These are phyloP conservation scores for Scheffersomyces coipomensis DNA, from an alignment of 805 yeast species.

Conservation along the genomic window DNA sequence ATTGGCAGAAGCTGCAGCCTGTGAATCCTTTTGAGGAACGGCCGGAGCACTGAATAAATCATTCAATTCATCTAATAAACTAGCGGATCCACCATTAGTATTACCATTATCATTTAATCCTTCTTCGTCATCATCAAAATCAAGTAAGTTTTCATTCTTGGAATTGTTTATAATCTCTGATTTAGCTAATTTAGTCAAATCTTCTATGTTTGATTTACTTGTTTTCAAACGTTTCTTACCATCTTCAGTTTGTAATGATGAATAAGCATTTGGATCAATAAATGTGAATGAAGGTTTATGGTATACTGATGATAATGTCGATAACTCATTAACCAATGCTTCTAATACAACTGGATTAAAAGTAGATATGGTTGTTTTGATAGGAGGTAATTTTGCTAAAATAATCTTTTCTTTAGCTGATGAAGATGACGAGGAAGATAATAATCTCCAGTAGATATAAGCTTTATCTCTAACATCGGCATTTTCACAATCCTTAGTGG, in stretches of 20 bases:
- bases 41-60: slow-evolving; percentile 58
- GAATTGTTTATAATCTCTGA: slow-evolving; percentile 65
- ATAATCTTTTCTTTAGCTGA: slow-evolving; percentile 53
- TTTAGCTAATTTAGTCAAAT: slow-evolving; percentile 72
- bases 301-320: slow-evolving; percentile 85
- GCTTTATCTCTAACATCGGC: slow-evolving; percentile 82
- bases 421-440: slow-evolving; percentile 45
- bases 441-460: slow-evolving; percentile 74
- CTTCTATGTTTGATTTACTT: slow-evolving; percentile 54
- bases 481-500: slow-evolving; percentile 65
- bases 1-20: slow-evolving; percentile 10
- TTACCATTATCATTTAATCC: slow-evolving; percentile 10
- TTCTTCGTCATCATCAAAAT: slow-evolving; percentile 69
- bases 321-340: slow-evolving; percentile 69
- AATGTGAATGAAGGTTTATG: slow-evolving; percentile 77
- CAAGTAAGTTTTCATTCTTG: slow-evolving; percentile 78
- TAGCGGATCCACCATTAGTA: slow-evolving; percentile 21
- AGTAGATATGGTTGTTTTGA: slow-evolving; percentile 67
- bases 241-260: slow-evolving; percentile 20
- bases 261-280: slow-evolving; percentile 39
- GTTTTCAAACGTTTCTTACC: slow-evolving; percentile 6
- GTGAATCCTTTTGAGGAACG: slow-evolving; percentile 15
- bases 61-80: slow-evolving; percentile 69
- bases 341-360: slow-evolving; percentile 69
- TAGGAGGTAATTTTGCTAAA: slow-evolving; percentile 63